These are phyloP conservation scores for Parasitella parasitica DNA, from an alignment of 371 early-diverging fungal species.

Conservation along the genomic window DNA sequence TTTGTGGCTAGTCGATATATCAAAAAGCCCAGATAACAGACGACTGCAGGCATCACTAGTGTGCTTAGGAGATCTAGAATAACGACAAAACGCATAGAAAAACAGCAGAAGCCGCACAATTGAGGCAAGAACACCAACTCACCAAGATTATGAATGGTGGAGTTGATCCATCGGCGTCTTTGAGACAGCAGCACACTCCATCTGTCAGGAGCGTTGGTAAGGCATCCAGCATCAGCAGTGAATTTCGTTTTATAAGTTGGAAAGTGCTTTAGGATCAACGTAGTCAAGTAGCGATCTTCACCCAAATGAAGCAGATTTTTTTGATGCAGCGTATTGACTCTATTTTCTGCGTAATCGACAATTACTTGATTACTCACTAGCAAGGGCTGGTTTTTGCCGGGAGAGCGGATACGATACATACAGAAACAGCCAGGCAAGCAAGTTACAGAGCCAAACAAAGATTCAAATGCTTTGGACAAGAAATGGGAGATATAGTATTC, in stretches of 20 bases:
- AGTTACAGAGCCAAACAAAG: slow-evolving; percentile 95
- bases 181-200: slow-evolving; percentile 93
- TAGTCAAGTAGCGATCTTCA: slow-evolving; percentile 91
- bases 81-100: slow-evolving; percentile 96
- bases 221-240: slow-evolving; percentile 90
- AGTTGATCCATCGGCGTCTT: slow-evolving; percentile 97
- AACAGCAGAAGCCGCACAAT: slow-evolving; percentile 93
- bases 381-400: slow-evolving; percentile 40
- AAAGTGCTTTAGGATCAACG: slow-evolving; percentile 97
- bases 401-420: slow-evolving; percentile 69
- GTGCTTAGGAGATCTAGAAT: slow-evolving; percentile 88
- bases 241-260: slow-evolving; percentile 93
- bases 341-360: slow-evolving; percentile 89
- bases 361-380: slow-evolving; percentile 85
- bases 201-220: slow-evolving; percentile 93
- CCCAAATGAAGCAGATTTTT: slow-evolving; percentile 82
- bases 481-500: slow-evolving; percentile 99
- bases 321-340: slow-evolving; percentile 95
- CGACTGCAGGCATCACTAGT: slow-evolving; percentile 86
- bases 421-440: slow-evolving; percentile 97
- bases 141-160: slow-evolving; percentile 92
- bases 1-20: slow-evolving; percentile 52
- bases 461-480: slow-evolving; percentile 97
- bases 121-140: slow-evolving; percentile 84
- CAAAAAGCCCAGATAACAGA: slow-evolving; percentile 76